Evolutionary conservation across 2,329 filamentous ascomycete species (phyloP).

Genomic region (Colletotrichum sp.): DNA sequence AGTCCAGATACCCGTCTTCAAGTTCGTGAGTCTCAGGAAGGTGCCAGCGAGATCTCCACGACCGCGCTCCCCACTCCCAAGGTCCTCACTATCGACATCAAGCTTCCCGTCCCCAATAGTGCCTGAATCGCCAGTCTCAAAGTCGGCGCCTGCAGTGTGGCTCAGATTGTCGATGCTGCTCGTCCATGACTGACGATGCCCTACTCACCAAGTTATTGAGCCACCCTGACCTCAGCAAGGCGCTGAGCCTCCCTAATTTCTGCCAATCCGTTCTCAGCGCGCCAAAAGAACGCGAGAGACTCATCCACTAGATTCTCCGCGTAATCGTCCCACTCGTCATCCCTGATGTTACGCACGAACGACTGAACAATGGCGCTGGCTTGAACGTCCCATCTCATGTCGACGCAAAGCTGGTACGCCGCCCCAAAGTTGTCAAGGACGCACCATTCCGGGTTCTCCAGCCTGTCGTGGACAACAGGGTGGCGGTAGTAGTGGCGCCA

Average conservation of each 20-base stretch:
- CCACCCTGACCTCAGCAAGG: background rate
- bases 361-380: background rate
- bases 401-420: background rate
- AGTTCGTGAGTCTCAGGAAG: background rate
- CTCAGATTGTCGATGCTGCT: background rate
- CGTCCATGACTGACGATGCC: background rate
- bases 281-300: background rate
- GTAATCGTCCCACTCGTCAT: background rate
- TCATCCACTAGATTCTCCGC: background rate
- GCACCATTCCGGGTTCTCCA: background rate
- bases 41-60: background rate
- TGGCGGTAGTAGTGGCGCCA: background rate
- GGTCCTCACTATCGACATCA: accelerated
- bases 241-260: background rate
- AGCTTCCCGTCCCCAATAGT: background rate
- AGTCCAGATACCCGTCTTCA: background rate
- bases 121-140: background rate
- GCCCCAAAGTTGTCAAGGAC: background rate
- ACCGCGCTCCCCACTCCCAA: background rate
- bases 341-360: background rate
- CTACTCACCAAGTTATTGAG: background rate
- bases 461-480: background rate
- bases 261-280: background rate
- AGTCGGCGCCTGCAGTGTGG: background rate
- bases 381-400: background rate